These are phyloP conservation scores for Trichosporon faecale DNA, from an alignment of 1,284 basidiomycete genomes.

Conservation along the genomic window DNA sequence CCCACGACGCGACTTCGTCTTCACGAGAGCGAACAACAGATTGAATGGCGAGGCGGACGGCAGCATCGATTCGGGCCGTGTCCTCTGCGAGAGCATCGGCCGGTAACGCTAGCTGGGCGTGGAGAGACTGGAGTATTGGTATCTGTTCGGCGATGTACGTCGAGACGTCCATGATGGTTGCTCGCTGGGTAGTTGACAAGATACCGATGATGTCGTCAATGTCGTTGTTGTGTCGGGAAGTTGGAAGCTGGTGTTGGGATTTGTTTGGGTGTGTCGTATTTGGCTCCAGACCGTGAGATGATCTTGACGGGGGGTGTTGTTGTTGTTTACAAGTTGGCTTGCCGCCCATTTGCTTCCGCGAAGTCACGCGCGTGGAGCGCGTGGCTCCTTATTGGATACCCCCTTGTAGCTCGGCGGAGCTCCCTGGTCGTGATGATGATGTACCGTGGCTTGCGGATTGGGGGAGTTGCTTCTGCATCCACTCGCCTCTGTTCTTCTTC, in stretches of 20 bases:
- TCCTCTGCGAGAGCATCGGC: constrained; percentile 38
- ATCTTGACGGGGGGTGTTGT: constrained; percentile 10
- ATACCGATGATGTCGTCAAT: background rate
- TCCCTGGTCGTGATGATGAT: background rate
- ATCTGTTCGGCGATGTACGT: constrained; percentile 47
- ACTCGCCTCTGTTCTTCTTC: background rate
- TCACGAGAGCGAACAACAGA: constrained; percentile 43
- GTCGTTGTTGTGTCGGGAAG: background rate
- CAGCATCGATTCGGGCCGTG: constrained; percentile 41
- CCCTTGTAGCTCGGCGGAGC: background rate
- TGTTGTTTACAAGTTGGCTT: constrained; percentile 12
- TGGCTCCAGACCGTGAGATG: constrained; percentile 9
- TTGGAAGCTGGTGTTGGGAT: constrained; percentile 11
- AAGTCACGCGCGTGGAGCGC: constrained; percentile 23
- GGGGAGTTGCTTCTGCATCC: background rate
- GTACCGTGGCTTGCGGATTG: constrained; percentile 2
- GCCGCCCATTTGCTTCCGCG: constrained; percentile 8
- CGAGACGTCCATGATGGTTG: constrained; percentile 33
- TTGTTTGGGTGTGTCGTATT: background rate
- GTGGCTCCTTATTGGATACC: background rate
- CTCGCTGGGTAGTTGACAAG: background rate
- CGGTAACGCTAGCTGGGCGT: constrained; percentile 42
- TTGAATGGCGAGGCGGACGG: constrained; percentile 41
- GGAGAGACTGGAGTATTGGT: constrained; percentile 41
- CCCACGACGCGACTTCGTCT: constrained; percentile 44